Conservation (phyloP, 768 basidiomycete genomes). For the Myochromella boudieri region DNA sequence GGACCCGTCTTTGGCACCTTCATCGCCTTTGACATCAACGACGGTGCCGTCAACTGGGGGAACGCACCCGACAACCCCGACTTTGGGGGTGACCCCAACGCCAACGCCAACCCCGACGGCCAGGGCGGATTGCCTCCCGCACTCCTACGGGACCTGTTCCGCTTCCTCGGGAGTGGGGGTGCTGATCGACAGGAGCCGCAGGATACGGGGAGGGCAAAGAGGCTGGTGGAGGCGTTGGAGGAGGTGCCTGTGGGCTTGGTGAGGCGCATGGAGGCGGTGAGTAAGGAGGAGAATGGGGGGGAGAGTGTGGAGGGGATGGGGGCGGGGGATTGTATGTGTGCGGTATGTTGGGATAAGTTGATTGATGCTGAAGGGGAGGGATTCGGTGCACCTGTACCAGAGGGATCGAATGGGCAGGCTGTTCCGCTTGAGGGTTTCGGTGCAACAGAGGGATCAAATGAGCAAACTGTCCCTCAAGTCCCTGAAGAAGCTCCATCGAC, state of each 20-base stretch:
- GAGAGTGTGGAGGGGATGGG: slow-evolving; percentile 28
- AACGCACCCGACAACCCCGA: too few relatives aligned
- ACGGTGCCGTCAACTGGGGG: not conserved
- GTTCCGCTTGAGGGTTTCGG: slow-evolving; percentile 4
- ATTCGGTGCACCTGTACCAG: too few relatives aligned
- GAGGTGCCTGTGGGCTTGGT: slow-evolving; percentile 67
- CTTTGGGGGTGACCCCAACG: too few relatives aligned
- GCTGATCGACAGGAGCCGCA: slow-evolving; percentile 40
- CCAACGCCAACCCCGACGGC: not conserved
- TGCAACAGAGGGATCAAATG: not conserved
- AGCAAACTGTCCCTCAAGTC: not conserved
- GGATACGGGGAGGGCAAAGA: slow-evolving; percentile 67
- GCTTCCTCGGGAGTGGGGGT: slow-evolving; percentile 20
- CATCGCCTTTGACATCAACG: not conserved
- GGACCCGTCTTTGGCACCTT: not conserved
- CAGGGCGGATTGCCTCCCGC: slow-evolving; percentile 1
- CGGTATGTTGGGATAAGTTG: slow-evolving; percentile 75
- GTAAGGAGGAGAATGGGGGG: slow-evolving; percentile 29
- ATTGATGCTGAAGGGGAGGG: slow-evolving; percentile 45
- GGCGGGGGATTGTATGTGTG: slow-evolving; percentile 52
- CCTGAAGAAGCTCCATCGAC: not conserved
- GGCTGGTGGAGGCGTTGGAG: slow-evolving; percentile 62
- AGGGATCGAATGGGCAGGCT: slow-evolving; percentile 14
- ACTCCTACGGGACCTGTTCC: slow-evolving; percentile 19
- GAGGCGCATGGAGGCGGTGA: slow-evolving; percentile 58